Evolutionary conservation across 2,329 filamentous ascomycete species (phyloP).

Genomic region (Nigrograna mackinnonii): DNA sequence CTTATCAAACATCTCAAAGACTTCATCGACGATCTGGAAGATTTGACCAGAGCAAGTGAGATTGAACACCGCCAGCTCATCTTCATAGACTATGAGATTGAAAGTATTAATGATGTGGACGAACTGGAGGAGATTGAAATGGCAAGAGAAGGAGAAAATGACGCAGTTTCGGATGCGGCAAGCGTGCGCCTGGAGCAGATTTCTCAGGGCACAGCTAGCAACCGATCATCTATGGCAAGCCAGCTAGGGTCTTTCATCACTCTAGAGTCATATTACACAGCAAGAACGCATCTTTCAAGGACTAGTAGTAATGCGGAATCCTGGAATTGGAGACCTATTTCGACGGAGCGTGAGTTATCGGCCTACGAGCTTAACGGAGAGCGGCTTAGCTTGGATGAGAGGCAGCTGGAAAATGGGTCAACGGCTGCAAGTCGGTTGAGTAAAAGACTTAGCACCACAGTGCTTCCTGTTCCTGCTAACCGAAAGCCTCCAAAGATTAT

Average conservation of each 20-base stretch:
- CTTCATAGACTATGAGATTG: slow-evolving; percentile 11
- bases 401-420: no score
- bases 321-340: not conserved
- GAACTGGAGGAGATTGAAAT: slow-evolving; percentile 5
- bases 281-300: slow-evolving; percentile 5
- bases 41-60: slow-evolving; percentile 1
- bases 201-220: slow-evolving; percentile 7
- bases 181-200: slow-evolving; percentile 6
- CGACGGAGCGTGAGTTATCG: not conserved
- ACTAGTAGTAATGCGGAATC: slow-evolving; percentile 1
- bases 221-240: slow-evolving; percentile 5
- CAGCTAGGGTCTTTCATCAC: slow-evolving; percentile 4
- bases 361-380: no score
- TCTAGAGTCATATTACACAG: slow-evolving; percentile 10
- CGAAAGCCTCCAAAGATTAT: no score
- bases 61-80: slow-evolving; percentile 7
- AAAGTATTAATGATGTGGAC: slow-evolving; percentile 10
- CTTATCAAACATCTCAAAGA: slow-evolving; percentile 7
- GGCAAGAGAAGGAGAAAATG: slow-evolving; percentile 4
- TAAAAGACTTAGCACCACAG: not conserved
- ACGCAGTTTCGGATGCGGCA: slow-evolving; percentile 11
- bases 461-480: not conserved
- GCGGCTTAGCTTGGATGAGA: no score
- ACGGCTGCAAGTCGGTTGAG: not conserved
- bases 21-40: slow-evolving; percentile 7